Evolutionary conservation across 352 stramenopile species (phyloP), one percentile per base, ranked within the genome.

Genomic region (Globisporangium yorkense): DNA sequence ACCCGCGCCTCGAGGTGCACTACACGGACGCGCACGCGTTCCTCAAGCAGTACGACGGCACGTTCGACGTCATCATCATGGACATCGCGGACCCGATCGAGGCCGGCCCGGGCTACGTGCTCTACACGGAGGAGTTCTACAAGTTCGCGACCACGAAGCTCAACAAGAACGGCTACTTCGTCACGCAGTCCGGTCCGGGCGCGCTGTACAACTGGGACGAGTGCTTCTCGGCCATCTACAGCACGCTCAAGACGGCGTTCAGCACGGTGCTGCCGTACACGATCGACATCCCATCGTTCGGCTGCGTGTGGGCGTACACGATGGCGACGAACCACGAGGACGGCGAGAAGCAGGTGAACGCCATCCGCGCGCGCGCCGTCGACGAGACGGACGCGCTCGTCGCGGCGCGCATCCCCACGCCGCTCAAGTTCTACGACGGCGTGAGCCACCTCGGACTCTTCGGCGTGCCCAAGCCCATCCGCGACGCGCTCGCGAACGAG

Each of bases 21-120:
- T 84, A 96, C 62, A 93, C 87, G 24, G 92, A 98, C 74, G 91
- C 91, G 5, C 84, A 96, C 60, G 74, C 80, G 44, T 97, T 96
- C 63, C 74, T 97, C 48, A 89, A 91, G 66, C 59, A 87, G 63
- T 88, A 91, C 66, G 77, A 85, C 33, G 75, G 74, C 63, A 86
- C 71, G 37, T 89, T 92, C 59, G 95, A 99, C 67, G 88, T 98
- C 15, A 96, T 98, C 59, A 96, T 98, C 73, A 97, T 98, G 85
- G 96, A 98, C 70, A 98, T 98, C 60, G 89, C 85, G 29, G 89
- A 97, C 72, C 88, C 89, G 45, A 96, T 97, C 56, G 92, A 98
- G 70, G 94, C 92, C 37, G 96, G 96, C 45, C 96, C 94, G 29
- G 94, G 91, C 21, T 96, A 97, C 68, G 80, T 90, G 65, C 71